Evolutionary conservation across 140 eudicot species (phyloP).

Genomic region (Flaveria floridana): DNA sequence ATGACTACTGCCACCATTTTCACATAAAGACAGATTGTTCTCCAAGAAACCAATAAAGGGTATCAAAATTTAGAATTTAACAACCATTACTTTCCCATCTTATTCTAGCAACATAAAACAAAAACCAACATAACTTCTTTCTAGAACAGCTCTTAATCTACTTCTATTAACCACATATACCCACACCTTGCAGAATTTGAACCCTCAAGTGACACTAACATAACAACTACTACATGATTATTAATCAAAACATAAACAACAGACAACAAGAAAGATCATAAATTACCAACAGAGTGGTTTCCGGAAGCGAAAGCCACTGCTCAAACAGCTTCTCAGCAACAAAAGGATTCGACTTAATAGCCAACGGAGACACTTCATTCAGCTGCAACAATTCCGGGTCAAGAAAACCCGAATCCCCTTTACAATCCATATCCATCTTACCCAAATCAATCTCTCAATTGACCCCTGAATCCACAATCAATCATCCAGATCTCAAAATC

Average conservation of each 20-base stretch:
- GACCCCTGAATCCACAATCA: constrained; percentile 26
- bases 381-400: constrained; percentile 96
- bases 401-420: constrained; percentile 62
- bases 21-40: neutral
- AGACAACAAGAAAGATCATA: neutral
- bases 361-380: constrained; percentile 75
- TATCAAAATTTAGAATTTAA: constrained; percentile 8
- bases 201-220: neutral
- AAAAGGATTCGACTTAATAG: constrained; percentile 68
- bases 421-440: constrained; percentile 76
- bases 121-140: no score
- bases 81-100: no score
- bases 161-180: no score
- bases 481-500: constrained; percentile 28
- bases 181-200: no score
- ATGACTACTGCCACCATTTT: neutral
- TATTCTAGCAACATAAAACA: no score
- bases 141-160: no score
- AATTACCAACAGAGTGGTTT: constrained; percentile 69
- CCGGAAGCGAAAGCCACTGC: constrained; percentile 97
- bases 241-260: neutral
- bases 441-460: constrained; percentile 20
- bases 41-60: constrained; percentile 15
- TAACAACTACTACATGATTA: neutral
- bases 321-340: constrained; percentile 78